These are phyloP conservation scores for Torulaspora gathmanii DNA, from an alignment of 805 yeast species.

Conservation along the genomic window DNA sequence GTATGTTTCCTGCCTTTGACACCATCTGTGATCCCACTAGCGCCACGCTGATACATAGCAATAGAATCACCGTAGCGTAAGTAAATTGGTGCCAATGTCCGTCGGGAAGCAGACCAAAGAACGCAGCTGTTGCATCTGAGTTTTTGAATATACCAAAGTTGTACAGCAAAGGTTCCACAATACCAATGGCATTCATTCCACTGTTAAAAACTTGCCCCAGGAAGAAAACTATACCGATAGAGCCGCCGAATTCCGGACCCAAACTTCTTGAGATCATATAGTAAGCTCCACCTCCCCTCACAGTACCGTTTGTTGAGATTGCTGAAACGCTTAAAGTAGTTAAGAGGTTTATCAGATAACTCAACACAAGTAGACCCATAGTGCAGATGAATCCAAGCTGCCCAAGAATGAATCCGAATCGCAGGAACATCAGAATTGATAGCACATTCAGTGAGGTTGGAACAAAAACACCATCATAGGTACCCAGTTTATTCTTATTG, in stretches of 20 bases:
- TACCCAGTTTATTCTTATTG: conserved; percentile 55
- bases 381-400: conserved; percentile 89
- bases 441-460: conserved; percentile 92
- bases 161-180: conserved; percentile 81
- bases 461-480: conserved; percentile 84
- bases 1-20: conserved; percentile 71
- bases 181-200: conserved; percentile 92
- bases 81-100: conserved; percentile 62
- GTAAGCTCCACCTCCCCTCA: conserved; percentile 97
- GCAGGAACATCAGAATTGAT: conserved; percentile 87
- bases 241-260: conserved; percentile 98
- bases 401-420: conserved; percentile 94
- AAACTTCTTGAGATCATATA: conserved; percentile 92
- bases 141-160: conserved; percentile 57
- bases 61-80: conserved; percentile 67
- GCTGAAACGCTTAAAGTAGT: conserved; percentile 92
- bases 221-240: conserved; percentile 90
- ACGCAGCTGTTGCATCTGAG: conserved; percentile 44
- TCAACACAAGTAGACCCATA: conserved; percentile 56
- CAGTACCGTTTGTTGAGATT: conserved; percentile 95
- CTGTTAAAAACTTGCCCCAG: conserved; percentile 90
- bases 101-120: conserved; percentile 57
- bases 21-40: conserved; percentile 77
- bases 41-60: conserved; percentile 70
- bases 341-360: conserved; percentile 74